A percentile compares a stretch with the other conserved stretches of the same genome.
These are phyloP conservation scores for Byssothecium circinans DNA, from an alignment of 2,329 filamentous ascomycete genomes.

Conservation along the genomic window DNA sequence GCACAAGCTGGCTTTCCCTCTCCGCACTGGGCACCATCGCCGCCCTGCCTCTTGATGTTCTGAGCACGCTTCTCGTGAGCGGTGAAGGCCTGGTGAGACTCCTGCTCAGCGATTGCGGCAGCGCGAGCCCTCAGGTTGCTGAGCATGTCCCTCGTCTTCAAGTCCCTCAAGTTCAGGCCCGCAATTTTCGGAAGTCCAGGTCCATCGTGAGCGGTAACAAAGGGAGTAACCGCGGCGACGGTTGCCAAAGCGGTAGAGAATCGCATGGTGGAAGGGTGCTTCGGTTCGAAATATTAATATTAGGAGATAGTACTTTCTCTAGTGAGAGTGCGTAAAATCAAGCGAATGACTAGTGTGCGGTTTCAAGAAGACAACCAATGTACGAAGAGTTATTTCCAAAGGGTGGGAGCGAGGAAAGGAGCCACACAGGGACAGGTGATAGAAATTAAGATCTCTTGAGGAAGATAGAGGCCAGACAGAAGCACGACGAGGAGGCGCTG, in stretches of 20 bases:
- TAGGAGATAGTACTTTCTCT: conserved; percentile 24
- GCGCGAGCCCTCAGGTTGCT: conserved; percentile 29
- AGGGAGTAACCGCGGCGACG: conserved; percentile 30
- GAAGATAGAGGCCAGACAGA: background rate
- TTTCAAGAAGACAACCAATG: conserved; percentile 28
- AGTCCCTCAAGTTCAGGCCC: conserved; percentile 38
- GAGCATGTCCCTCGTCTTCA: conserved; percentile 39
- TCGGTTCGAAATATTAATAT: conserved; percentile 16
- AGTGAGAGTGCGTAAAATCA: conserved; percentile 13
- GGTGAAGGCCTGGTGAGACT: conserved; percentile 15
- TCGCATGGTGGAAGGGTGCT: conserved; percentile 29
- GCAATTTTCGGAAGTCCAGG: conserved; percentile 35
- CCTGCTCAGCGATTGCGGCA: conserved; percentile 20
- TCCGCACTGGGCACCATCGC: conserved; percentile 36
- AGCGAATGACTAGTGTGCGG: conserved; percentile 39
- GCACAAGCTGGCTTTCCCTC: conserved; percentile 31
- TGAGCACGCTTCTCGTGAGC: conserved; percentile 18
- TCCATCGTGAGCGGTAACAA: conserved; percentile 37
- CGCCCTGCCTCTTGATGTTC: conserved; percentile 31
- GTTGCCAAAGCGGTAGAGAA: conserved; percentile 37
- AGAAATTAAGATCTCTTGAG: conserved; percentile 18
- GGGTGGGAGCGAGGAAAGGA: conserved; percentile 11
- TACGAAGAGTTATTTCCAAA: conserved; percentile 20
- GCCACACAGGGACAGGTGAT: conserved; percentile 11
- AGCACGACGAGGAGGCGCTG: background rate